Base-by-base conservation (phyloP, 2,329 filamentous ascomycete genomes). In the Calonectria hawksworthii region DNA sequence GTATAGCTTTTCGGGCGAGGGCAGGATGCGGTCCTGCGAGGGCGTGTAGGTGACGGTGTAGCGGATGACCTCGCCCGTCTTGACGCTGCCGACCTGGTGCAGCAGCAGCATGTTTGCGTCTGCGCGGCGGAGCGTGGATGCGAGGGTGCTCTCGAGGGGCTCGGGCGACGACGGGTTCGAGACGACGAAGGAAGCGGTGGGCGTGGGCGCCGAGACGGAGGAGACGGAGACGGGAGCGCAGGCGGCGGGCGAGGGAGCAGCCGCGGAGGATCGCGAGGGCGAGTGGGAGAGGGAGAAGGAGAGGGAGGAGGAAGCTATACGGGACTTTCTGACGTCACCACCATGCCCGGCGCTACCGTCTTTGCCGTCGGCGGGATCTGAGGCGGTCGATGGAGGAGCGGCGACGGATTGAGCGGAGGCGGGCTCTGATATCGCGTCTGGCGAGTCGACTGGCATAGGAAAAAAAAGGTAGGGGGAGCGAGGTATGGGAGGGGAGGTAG, bases 21-120 rank as follows among this genome's bases (percentile, higher is more conserved):
- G 97, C 4, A 98, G 90, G 83, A 98, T 98, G 79, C 95, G 95
- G 85, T 99, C 97, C 81, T 93, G 90, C 50, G 94, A 93, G 5
- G 97, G 97, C 1, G 94, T 97, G 86, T 99, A 99, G 65, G 96
- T 98, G 78, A 99, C 88, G 11, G 95, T 98, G 82, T 93, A 98
- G 87, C 97, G 94, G 77, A 98, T 93, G 50, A 98, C 94, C 87
- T 99, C 96, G 83, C 97, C 97, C 78, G 99, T 94, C 86, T 96
- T 98, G 84, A 99, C 94, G 87, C 91, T 95, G 82, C 97, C 97
- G 77, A 94, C 90, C 87, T 99, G 97, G 86, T 98, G 95, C 75
- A 98, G 88, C 83, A 99, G 92, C 78, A 99, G 89, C 97, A 99
- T 99, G 38, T 83, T 75, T 56, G 74, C 72, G 72, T 51, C 74